These are phyloP conservation scores for Metarhizium robertsii DNA, from an alignment of 2,329 filamentous ascomycete genomes.

Conservation along the genomic window DNA sequence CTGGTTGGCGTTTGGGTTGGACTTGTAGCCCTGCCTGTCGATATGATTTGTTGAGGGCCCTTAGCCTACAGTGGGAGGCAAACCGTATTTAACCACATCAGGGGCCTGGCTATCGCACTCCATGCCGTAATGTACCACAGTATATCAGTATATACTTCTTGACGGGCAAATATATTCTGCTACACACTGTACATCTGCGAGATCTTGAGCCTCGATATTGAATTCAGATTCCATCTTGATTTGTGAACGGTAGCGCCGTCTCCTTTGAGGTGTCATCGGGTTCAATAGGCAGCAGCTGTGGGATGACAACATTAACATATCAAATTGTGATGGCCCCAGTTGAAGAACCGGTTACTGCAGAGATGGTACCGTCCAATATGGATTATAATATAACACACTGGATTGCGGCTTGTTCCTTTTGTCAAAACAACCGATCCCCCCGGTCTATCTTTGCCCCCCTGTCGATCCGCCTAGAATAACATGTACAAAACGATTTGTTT, in stretches of 20 bases:
- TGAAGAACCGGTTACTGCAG: neutral
- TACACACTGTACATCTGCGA: too few species aligned
- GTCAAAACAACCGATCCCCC: slow-evolving; percentile 16
- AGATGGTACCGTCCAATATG: neutral
- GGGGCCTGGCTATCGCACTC: too few species aligned
- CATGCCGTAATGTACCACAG: too few species aligned
- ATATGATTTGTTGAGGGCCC: neutral
- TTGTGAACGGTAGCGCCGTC: neutral
- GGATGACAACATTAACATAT: neutral
- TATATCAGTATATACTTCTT: too few species aligned
- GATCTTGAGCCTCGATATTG: too few species aligned
- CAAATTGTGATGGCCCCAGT: neutral
- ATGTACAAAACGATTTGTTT: slow-evolving; percentile 24
- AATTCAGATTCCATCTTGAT: neutral
- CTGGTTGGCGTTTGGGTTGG: neutral
- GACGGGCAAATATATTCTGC: too few species aligned
- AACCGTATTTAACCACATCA: too few species aligned
- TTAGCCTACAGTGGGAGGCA: neutral
- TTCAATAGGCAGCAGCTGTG: neutral
- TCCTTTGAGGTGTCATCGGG: neutral
- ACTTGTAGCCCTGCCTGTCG: neutral
- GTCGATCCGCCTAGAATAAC: slow-evolving; percentile 21
- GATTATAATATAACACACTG: neutral
- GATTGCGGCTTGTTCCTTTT: slow-evolving; percentile 14
- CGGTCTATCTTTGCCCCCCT: slow-evolving; percentile 13